These are phyloP conservation scores for Cordia subcordata DNA, from an alignment of 257 asterid genomes.

Conservation along the genomic window DNA sequence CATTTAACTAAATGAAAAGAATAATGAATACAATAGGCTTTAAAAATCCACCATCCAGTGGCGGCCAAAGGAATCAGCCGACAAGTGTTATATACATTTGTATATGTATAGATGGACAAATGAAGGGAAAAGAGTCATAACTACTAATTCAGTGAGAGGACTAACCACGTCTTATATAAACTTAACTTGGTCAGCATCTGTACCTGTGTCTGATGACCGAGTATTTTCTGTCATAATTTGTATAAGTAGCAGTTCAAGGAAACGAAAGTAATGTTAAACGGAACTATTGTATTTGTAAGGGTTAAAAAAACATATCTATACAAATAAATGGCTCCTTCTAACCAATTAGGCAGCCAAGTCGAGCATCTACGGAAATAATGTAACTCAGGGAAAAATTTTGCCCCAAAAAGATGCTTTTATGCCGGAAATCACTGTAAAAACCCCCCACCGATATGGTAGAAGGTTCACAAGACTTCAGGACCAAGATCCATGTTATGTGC, in stretches of 20 bases:
- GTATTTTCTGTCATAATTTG: not conserved
- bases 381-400: slow-evolving; percentile 4
- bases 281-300: slow-evolving; percentile 11
- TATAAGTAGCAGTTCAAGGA: not conserved
- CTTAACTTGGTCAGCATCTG: too few relatives aligned
- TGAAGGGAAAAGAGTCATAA: too few relatives aligned
- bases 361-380: slow-evolving; percentile 29
- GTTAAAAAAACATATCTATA: slow-evolving; percentile 42
- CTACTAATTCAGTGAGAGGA: too few relatives aligned
- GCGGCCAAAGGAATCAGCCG: too few relatives aligned
- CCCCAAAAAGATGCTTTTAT: slow-evolving; percentile 17
- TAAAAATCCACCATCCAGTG: too few relatives aligned
- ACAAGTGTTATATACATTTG: too few relatives aligned
- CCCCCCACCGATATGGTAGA: not conserved
- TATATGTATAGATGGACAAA: too few relatives aligned
- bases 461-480: not conserved
- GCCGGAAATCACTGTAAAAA: slow-evolving; percentile 2
- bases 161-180: too few relatives aligned
- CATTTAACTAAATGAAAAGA: too few relatives aligned
- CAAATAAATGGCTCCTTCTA: slow-evolving; percentile 39
- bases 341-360: slow-evolving; percentile 28
- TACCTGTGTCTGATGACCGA: too few relatives aligned
- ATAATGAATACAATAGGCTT: too few relatives aligned
- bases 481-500: not conserved
- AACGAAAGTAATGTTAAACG: not conserved